Evolutionary conservation across 441 rosid species (phyloP).

Genomic region (Brassica hybrid): DNA sequence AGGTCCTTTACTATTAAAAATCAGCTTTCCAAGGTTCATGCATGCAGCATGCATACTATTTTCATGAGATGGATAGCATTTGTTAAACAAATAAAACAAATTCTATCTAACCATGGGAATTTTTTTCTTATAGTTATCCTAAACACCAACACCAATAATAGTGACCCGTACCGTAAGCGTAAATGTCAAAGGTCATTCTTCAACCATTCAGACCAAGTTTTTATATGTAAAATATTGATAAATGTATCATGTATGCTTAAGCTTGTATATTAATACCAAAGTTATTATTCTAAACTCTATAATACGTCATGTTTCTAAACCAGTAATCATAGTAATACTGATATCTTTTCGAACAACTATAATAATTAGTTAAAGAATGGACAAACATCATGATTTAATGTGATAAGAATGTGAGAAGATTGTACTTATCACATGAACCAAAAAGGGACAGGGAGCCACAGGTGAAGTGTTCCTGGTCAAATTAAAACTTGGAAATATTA

Average conservation of each 20-base stretch:
- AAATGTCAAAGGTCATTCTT: conserved; percentile 1
- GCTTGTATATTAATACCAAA: conserved; percentile 4
- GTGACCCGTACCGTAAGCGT: conserved; percentile 28
- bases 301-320: not conserved
- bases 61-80: conserved; percentile 39
- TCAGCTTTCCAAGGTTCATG: conserved; percentile 37
- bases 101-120: conserved; percentile 28
- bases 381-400: conserved; percentile 21
- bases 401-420: conserved; percentile 38
- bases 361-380: conserved; percentile 32
- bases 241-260: not conserved
- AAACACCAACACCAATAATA: conserved; percentile 32
- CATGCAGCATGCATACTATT: conserved; percentile 29
- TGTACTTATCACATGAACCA: conserved; percentile 35
- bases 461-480: conserved; percentile 51
- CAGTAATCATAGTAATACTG: conserved; percentile 10
- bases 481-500: conserved; percentile 36
- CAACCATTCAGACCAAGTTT: not conserved
- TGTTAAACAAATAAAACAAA: conserved; percentile 3
- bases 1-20: no score
- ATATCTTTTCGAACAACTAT: not conserved
- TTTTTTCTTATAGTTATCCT: conserved; percentile 31
- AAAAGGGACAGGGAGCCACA: conserved; percentile 37
- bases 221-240: not conserved
- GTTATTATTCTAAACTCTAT: not conserved